Evolutionary conservation across 768 basidiomycete genomes (phyloP).

Genomic region (Cubamyces sp.): DNA sequence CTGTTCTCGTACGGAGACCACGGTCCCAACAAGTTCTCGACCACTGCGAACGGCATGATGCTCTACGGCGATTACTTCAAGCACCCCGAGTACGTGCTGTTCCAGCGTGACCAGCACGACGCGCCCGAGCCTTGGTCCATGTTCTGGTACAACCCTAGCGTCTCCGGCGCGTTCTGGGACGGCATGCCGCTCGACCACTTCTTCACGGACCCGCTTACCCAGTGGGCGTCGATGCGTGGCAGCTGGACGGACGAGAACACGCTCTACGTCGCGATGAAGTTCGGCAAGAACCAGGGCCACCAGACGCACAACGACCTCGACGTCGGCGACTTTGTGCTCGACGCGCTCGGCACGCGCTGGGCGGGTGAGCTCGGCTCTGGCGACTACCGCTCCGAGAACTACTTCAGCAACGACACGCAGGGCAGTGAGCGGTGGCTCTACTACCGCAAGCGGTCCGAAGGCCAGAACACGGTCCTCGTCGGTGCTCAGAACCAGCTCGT

Average conservation of each 20-base stretch:
- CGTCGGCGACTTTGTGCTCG: conserved; percentile 92
- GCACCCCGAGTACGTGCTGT: conserved; percentile 76
- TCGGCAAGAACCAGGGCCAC: conserved; percentile 76
- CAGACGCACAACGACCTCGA: conserved; percentile 97
- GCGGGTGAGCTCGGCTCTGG: conserved; percentile 92
- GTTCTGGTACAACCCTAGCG: conserved; percentile 91
- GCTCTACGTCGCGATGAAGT: conserved; percentile 87
- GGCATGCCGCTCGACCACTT: conserved; percentile 78
- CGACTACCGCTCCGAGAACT: conserved; percentile 75
- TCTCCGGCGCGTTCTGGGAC: conserved; percentile 91
- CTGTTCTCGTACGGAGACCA: conserved; percentile 84
- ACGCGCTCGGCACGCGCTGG: conserved; percentile 93
- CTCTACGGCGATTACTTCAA: conserved; percentile 75
- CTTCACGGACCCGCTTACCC: conserved; percentile 72
- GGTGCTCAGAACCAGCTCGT: conserved; percentile 82
- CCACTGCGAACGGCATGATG: conserved; percentile 89
- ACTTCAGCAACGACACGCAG: conserved; percentile 80
- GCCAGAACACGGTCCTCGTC: conserved; percentile 92
- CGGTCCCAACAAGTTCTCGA: conserved; percentile 93
- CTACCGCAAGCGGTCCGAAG: conserved; percentile 96
- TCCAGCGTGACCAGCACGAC: conserved; percentile 84
- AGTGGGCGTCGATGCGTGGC: conserved; percentile 91
- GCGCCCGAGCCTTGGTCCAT: conserved; percentile 58
- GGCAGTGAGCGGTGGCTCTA: conserved; percentile 80
- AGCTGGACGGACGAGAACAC: conserved; percentile 90